phyloP scores from a whole-genome alignment of 805 yeast genomes.

The Torulaspora maleeae region DNA sequence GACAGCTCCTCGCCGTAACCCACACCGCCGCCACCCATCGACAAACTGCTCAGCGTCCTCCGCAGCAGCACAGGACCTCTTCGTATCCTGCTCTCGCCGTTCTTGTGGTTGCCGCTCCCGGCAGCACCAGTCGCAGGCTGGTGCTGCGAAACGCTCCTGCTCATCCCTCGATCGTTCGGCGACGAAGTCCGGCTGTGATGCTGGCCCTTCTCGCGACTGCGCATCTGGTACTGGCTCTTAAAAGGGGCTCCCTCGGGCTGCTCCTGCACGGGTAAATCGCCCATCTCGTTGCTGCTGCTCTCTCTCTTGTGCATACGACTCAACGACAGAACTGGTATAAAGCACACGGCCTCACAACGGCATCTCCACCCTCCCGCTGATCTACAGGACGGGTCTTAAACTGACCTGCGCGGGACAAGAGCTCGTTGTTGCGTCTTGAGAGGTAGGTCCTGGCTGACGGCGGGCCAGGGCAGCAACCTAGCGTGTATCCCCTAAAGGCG shows the following conservation, averaged over 20 bases:
- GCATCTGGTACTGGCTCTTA: slow-evolving; percentile 2
- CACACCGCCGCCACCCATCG: slow-evolving; percentile 14
- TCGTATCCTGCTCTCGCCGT: slow-evolving; percentile 9
- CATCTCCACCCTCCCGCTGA: too few relatives aligned
- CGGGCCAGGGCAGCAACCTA: too few relatives aligned
- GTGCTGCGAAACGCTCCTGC: not conserved
- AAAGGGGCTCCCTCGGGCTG: slow-evolving; percentile 1
- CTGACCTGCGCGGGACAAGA: too few relatives aligned
- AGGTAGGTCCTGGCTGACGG: too few relatives aligned
- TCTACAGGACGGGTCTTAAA: too few relatives aligned
- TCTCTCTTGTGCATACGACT: not conserved
- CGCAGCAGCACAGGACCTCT: slow-evolving; percentile 16
- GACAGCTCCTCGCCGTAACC: not conserved
- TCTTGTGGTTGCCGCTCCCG: not conserved
- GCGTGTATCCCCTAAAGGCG: too few relatives aligned
- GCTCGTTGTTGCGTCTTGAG: too few relatives aligned
- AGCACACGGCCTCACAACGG: not conserved
- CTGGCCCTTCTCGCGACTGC: not conserved
- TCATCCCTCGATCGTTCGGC: not conserved
- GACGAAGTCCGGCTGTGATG: slow-evolving; percentile 1
- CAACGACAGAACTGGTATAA: not conserved
- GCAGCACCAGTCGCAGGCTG: not conserved
- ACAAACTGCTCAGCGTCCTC: slow-evolving; percentile 26
- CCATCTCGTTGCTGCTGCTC: slow-evolving; percentile 1
- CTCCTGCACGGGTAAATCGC: not conserved